Evolutionary conservation across 2,329 filamentous ascomycete genomes (phyloP), one percentile per base, ranked within the genome.

Genomic region (Cladobotryum protrusum): DNA sequence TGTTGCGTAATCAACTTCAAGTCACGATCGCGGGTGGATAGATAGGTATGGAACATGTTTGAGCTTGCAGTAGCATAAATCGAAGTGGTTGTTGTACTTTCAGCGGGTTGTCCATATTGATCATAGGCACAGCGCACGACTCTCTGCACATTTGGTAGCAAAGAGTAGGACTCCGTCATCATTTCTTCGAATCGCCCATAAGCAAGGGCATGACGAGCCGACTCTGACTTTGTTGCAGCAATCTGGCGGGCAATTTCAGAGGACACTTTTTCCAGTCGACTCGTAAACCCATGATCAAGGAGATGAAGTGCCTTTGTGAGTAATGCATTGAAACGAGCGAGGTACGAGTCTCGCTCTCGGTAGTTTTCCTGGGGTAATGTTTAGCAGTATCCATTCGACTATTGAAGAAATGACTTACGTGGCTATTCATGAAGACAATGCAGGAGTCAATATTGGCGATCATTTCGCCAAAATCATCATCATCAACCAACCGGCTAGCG

Each of bases 381-480:
- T 11, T 29, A 29, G 24, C 24, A 29, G 6, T 8, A 29, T 4
- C 6, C 6, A 29, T 29, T 29, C 14, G 9, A 18, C 14, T 7
- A 39, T 13, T 39, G 36, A 34, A 6, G 12, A 15, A 4, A 41
- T 2, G 2, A 66, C 84, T 65, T 69, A 90, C 87, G 72, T 96
- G 89, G 47, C 81, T 77, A 53, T 87, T 81, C 90, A 97, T 96
- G 63, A 97, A 97, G 29, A 85, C 85, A 58, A 99, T 82, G 65
- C 92, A 99, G 47, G 89, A 83, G 67, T 97, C 91, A 45, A 99
- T 74, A 55, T 89, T 92, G 43, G 81, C 78, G 44, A 99, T 73
- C 76, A 97, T 95, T 47, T 96, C 88, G 2, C 86, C 83, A 62
- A 97, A 96, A 41, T 87, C 86, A 45, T 86, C 83, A 50, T 86